These are phyloP conservation scores for Zoysia japonica DNA, from an alignment of 176 grass and related monocot genomes.

Conservation along the genomic window DNA sequence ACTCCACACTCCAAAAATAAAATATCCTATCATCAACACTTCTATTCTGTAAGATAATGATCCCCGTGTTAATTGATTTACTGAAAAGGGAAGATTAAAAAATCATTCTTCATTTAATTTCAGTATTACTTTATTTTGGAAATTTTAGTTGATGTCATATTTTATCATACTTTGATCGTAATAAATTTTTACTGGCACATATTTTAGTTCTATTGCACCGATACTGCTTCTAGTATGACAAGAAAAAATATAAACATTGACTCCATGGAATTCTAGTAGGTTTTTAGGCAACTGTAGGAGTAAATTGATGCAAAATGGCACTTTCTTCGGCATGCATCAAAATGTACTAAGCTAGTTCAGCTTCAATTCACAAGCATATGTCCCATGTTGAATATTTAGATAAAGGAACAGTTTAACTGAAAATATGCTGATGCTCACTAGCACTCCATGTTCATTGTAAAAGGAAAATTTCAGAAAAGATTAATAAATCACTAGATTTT, in stretches of 20 bases:
- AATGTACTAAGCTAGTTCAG: slow-evolving; percentile 1
- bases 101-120: neutral
- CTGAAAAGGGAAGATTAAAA: neutral
- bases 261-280: neutral
- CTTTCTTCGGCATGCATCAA: neutral
- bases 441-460: neutral
- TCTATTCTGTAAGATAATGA: neutral
- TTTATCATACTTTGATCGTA: neutral
- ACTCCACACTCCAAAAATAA: neutral
- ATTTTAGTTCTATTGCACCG: slow-evolving; percentile 10
- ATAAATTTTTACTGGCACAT: neutral
- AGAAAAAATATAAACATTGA: neutral
- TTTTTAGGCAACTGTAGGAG: neutral
- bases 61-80: neutral
- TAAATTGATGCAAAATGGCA: neutral
- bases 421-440: neutral
- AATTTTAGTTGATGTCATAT: neutral
- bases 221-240: neutral
- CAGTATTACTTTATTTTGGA: neutral
- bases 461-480: neutral
- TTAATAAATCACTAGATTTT: neutral
- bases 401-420: neutral
- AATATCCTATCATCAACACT: neutral
- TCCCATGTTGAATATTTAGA: neutral
- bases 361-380: neutral